phyloP scores from a whole-genome alignment of 2,329 filamentous ascomycete genomes.

The Eutypella sp. region DNA sequence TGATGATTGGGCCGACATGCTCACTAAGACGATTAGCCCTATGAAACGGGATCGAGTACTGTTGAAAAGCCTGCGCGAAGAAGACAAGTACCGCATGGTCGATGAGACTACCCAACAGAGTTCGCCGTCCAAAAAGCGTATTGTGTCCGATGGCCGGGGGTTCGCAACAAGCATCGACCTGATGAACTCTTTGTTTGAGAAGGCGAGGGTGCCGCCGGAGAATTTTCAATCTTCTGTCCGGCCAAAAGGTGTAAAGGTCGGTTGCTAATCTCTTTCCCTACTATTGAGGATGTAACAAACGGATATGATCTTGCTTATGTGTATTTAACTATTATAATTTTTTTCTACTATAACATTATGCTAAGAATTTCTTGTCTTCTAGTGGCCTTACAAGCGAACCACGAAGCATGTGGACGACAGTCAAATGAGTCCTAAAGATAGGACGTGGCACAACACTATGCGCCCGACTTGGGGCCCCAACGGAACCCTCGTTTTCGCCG shows the following conservation, averaged over 20 bases:
- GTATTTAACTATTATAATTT: conserved; percentile 26
- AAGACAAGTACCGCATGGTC: conserved; percentile 48
- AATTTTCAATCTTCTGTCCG: conserved; percentile 47
- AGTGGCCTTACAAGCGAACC: conserved; percentile 89
- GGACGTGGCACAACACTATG: conserved; percentile 65
- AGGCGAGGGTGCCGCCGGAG: conserved; percentile 55
- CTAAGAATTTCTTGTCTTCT: conserved; percentile 45
- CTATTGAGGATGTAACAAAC: conserved; percentile 4
- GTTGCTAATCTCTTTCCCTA: conserved; percentile 43
- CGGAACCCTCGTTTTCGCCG: conserved; percentile 65
- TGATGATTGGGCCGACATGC: conserved; percentile 89
- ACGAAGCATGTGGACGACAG: conserved; percentile 56
- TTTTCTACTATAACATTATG: conserved; percentile 27
- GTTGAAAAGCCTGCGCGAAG: conserved; percentile 55
- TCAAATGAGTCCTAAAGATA: conserved; percentile 59
- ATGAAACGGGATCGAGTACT: conserved; percentile 85
- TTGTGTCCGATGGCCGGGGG: conserved; percentile 50
- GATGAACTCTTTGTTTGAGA: conserved; percentile 90
- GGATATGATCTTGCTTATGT: conserved; percentile 12
- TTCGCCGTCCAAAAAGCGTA: conserved; percentile 29
- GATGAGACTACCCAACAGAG: conserved; percentile 23
- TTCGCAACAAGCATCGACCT: conserved; percentile 89
- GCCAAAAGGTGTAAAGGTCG: conserved; percentile 76
- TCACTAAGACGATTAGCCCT: conserved; percentile 90
- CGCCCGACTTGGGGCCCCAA: conserved; percentile 76